phyloP scores from a whole-genome alignment of 2,329 filamentous ascomycete species.

The Trichoderma semiorbis region DNA sequence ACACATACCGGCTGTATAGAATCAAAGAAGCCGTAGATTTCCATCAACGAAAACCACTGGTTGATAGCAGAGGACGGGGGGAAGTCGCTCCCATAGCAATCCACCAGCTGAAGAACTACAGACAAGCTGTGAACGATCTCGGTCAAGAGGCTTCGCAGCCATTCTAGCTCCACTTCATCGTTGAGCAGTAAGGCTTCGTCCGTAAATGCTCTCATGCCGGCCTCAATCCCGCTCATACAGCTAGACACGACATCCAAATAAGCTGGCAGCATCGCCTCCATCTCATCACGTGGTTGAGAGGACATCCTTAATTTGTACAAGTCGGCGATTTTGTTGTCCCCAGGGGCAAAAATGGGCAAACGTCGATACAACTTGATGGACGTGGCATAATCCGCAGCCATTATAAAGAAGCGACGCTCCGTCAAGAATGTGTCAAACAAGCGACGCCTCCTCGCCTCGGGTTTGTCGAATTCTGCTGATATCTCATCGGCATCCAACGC shows the following conservation, averaged over 20 bases:
- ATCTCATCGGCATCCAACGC: slow-evolving; percentile 53
- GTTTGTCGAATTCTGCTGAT: slow-evolving; percentile 58
- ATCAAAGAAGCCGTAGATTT: slow-evolving; percentile 66
- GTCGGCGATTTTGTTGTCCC: slow-evolving; percentile 28
- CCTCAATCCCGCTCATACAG: slow-evolving; percentile 48
- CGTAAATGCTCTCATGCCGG: slow-evolving; percentile 48
- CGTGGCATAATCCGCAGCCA: slow-evolving; percentile 56
- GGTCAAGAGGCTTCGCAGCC: slow-evolving; percentile 60
- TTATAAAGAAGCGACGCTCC: slow-evolving; percentile 66
- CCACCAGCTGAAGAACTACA: slow-evolving; percentile 68
- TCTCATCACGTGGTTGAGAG: slow-evolving; percentile 32
- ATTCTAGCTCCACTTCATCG: slow-evolving; percentile 55
- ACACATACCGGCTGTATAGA: slow-evolving; percentile 45
- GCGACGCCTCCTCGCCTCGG: slow-evolving; percentile 61
- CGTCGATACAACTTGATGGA: slow-evolving; percentile 45
- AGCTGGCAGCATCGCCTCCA: slow-evolving; percentile 45
- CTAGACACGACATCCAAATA: slow-evolving; percentile 47
- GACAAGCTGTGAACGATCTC: slow-evolving; percentile 74
- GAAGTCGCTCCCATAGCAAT: slow-evolving; percentile 53
- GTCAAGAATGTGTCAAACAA: slow-evolving; percentile 68
- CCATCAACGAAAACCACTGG: slow-evolving; percentile 73
- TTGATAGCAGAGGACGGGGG: slow-evolving; percentile 57
- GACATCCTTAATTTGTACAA: slow-evolving; percentile 31
- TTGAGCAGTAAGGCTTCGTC: slow-evolving; percentile 47
- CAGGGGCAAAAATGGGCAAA: slow-evolving; percentile 34